Percentiles rank a stretch among this genome's conserved stretches.
Evolutionary conservation across 2,329 filamentous ascomycete genomes (phyloP).

Genomic region (Colletotrichum coccodes): DNA sequence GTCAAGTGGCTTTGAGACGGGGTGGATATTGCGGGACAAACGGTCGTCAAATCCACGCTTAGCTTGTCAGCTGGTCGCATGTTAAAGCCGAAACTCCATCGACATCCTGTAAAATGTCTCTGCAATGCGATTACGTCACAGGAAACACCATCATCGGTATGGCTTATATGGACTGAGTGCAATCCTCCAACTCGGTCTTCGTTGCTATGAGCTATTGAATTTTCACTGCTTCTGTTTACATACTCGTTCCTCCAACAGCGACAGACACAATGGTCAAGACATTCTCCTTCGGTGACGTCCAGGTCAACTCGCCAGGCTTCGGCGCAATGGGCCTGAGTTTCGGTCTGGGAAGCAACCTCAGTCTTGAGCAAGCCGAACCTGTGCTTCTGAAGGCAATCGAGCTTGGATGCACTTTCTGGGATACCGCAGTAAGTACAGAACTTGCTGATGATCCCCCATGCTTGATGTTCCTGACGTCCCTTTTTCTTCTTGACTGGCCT

Average conservation of each 20-base stretch:
- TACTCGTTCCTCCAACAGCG: not conserved
- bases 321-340: conserved; percentile 61
- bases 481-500: not conserved
- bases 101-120: not conserved
- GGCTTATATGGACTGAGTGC: not conserved
- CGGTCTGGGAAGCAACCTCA: conserved; percentile 53
- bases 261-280: conserved; percentile 48
- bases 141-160: not conserved
- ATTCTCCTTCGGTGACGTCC: conserved; percentile 48
- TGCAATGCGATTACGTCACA: not conserved
- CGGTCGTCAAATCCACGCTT: not conserved
- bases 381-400: conserved; percentile 60
- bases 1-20: not conserved
- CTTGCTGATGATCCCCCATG: not conserved
- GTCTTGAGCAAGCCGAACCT: conserved; percentile 56
- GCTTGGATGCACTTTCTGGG: conserved; percentile 56
- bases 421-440: conserved; percentile 51
- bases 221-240: not conserved
- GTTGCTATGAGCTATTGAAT: not conserved
- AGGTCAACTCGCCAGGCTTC: conserved; percentile 55
- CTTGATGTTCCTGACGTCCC: not conserved
- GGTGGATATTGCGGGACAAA: not conserved
- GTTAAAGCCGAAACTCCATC: not conserved
- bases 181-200: not conserved
- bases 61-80: conserved; percentile 10